Percentiles rank a stretch among this genome's conserved stretches.
Evolutionary conservation across 2,329 filamentous ascomycete species (phyloP).

Genomic region (Ophiostoma sp.): DNA sequence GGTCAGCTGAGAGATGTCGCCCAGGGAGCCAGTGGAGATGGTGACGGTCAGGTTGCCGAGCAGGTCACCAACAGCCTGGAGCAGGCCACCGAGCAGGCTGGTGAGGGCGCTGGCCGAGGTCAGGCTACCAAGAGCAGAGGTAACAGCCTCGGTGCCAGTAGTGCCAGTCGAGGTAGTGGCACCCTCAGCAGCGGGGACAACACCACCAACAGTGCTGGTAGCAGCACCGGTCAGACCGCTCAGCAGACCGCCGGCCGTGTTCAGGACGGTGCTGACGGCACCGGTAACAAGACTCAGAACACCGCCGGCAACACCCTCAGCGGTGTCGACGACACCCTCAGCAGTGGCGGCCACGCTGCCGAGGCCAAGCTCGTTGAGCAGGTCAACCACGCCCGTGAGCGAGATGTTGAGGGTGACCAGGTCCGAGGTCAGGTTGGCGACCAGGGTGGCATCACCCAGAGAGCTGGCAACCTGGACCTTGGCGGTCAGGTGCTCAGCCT

Average conservation of each 20-base stretch:
- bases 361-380: constrained; percentile 15
- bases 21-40: not conserved
- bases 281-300: not conserved
- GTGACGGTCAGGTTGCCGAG: constrained; percentile 1
- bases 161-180: not conserved
- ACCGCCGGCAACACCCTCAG: not conserved
- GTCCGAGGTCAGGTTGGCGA: constrained; percentile 10
- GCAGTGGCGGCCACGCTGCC: not conserved
- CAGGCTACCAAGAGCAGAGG: not conserved
- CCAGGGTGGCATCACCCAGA: not conserved
- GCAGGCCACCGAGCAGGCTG: not conserved
- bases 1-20: not conserved
- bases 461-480: not conserved
- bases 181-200: not conserved
- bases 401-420: constrained; percentile 6
- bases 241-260: not conserved
- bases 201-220: not conserved
- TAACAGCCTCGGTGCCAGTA: not conserved
- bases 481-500: not conserved
- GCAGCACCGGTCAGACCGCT: not conserved
- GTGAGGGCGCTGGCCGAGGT: not conserved
- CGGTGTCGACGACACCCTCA: not conserved
- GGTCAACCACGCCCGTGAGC: not conserved
- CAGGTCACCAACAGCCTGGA: not conserved
- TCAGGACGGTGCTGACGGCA: not conserved